Conservation (phyloP, 2,329 filamentous ascomycete genomes). For the Teratosphaeria zuluensis region DNA sequence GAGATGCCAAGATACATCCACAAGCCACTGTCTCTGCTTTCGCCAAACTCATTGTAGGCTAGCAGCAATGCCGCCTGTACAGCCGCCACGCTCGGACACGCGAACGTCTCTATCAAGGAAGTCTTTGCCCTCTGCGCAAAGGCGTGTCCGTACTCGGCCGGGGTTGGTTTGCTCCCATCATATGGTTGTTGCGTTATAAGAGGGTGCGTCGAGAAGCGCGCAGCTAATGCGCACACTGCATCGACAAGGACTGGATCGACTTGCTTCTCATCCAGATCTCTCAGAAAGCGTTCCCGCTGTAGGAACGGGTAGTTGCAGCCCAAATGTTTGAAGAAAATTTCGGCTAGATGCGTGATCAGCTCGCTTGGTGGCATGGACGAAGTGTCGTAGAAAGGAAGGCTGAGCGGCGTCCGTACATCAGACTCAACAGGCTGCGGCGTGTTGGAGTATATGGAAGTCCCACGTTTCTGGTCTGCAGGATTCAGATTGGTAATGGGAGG, state of each 20-base stretch:
- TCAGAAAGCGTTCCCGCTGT: conserved; percentile 60
- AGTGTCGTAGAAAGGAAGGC: conserved; percentile 64
- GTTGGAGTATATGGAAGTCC: conserved; percentile 13
- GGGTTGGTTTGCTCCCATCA: conserved; percentile 34
- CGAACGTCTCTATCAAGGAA: conserved; percentile 73
- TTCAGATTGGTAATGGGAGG: conserved; percentile 14
- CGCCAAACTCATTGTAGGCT: conserved; percentile 82
- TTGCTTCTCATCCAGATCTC: conserved; percentile 68
- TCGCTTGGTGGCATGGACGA: conserved; percentile 62
- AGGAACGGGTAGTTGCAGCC: conserved; percentile 83
- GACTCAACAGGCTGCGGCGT: conserved; percentile 20
- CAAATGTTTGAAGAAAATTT: conserved; percentile 71
- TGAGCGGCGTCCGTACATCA: conserved; percentile 35
- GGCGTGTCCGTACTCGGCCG: conserved; percentile 61
- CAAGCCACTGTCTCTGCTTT: conserved; percentile 75
- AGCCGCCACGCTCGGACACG: conserved; percentile 71
- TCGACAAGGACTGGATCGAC: conserved; percentile 80
- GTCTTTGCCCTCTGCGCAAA: conserved; percentile 76
- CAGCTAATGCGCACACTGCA: conserved; percentile 71
- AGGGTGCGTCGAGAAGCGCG: conserved; percentile 62
- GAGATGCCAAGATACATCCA: conserved; percentile 92
- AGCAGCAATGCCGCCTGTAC: conserved; percentile 76
- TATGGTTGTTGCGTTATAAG: conserved; percentile 43
- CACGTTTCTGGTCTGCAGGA: conserved; percentile 7
- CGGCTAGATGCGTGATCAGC: conserved; percentile 65